phyloP scores from a whole-genome alignment of 805 yeast genomes.

The Candida xyloterini region DNA sequence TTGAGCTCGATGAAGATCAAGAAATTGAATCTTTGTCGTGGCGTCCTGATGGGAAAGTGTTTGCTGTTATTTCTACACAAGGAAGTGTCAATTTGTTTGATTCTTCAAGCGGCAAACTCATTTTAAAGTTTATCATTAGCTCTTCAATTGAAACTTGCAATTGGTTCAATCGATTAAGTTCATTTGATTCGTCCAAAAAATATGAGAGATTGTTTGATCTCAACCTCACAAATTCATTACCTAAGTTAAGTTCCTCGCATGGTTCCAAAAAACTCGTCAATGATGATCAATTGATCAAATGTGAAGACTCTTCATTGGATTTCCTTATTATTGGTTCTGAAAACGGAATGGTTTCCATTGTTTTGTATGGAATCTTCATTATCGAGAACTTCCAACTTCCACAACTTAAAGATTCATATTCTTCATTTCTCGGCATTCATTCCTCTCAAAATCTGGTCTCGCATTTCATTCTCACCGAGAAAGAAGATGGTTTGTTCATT shows the following conservation, averaged over 20 bases:
- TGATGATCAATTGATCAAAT: constrained; percentile 22
- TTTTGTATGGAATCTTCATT: constrained; percentile 35
- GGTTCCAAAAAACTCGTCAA: constrained; percentile 21
- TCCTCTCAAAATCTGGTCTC: constrained; percentile 23
- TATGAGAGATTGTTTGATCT: constrained; percentile 22
- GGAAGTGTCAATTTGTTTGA: constrained; percentile 29
- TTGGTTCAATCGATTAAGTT: constrained; percentile 23
- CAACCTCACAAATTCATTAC: constrained; percentile 25
- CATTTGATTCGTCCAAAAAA: constrained; percentile 10
- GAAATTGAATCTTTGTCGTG: constrained; percentile 24
- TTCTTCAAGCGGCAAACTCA: constrained; percentile 28
- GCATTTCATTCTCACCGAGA: constrained; percentile 27
- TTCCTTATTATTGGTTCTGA: constrained; percentile 29
- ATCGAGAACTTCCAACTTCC: constrained; percentile 27
- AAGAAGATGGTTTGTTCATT: constrained; percentile 18
- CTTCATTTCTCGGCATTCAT: constrained; percentile 15
- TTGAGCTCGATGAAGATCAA: constrained; percentile 22
- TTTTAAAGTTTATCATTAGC: constrained; percentile 19
- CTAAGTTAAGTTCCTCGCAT: constrained; percentile 24
- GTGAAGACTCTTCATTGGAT: constrained; percentile 27
- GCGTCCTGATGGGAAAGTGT: constrained; percentile 33
- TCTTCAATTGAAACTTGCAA: constrained; percentile 15
- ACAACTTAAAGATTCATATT: constrained; percentile 14
- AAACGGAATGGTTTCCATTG: constrained; percentile 23
- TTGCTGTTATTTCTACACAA: constrained; percentile 25